A percentile compares a stretch with the other conserved stretches of the same genome.
Conservation (phyloP, 2,329 filamentous ascomycete species). For the Sphaerulina vaccinii region DNA sequence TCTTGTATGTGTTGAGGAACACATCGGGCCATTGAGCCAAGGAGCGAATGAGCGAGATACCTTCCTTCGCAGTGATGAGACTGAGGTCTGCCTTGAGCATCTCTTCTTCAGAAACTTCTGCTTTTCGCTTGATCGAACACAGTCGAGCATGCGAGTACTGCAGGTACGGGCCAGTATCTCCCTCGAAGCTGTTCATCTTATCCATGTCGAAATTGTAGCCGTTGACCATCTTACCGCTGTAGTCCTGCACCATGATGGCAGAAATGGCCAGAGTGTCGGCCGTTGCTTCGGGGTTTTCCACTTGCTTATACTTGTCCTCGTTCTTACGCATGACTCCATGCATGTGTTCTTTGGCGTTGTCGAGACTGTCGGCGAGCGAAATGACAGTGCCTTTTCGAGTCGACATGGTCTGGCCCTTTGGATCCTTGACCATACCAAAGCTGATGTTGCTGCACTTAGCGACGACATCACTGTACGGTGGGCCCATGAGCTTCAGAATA, state of each 20-base stretch:
- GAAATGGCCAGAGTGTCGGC: slow-evolving; percentile 91
- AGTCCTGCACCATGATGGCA: slow-evolving; percentile 96
- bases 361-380: slow-evolving; percentile 51
- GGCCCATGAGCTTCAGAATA: slow-evolving; percentile 61
- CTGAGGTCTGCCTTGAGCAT: slow-evolving; percentile 64
- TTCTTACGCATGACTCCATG: slow-evolving; percentile 96
- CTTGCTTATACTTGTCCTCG: slow-evolving; percentile 82
- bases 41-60: slow-evolving; percentile 69
- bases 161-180: slow-evolving; percentile 80
- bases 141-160: slow-evolving; percentile 80
- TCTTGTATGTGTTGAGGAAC: slow-evolving; percentile 79
- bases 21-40: slow-evolving; percentile 85
- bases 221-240: slow-evolving; percentile 86
- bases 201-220: slow-evolving; percentile 75
- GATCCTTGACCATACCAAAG: slow-evolving; percentile 60
- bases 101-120: slow-evolving; percentile 52
- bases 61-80: slow-evolving; percentile 70
- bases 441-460: slow-evolving; percentile 62
- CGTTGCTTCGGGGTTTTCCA: slow-evolving; percentile 75
- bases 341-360: slow-evolving; percentile 82
- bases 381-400: slow-evolving; percentile 58
- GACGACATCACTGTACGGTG: slow-evolving; percentile 55
- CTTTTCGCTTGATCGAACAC: slow-evolving; percentile 59
- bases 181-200: slow-evolving; percentile 79
- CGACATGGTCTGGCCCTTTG: slow-evolving; percentile 56